Evolutionary conservation across 306 rosid species (phyloP).

Genomic region (Spatholobus suberectus): DNA sequence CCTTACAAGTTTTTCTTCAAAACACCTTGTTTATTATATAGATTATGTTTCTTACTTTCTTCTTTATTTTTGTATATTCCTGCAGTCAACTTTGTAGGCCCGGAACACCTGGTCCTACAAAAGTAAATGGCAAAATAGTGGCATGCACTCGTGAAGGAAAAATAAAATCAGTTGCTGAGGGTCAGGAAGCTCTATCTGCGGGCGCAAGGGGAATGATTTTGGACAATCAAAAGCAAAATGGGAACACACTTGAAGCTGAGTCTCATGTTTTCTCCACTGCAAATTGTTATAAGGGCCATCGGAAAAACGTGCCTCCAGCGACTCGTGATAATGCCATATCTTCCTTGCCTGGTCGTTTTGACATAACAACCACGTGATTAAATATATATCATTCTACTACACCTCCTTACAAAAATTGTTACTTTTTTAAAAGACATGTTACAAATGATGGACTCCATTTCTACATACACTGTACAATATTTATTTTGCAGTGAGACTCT

Average conservation of each 20-base stretch:
- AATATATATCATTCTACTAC: not conserved
- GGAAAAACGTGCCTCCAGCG: too few species aligned
- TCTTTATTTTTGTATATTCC: not conserved
- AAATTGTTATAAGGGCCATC: too few species aligned
- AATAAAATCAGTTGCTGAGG: slow-evolving; percentile 47
- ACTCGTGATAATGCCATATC: too few species aligned
- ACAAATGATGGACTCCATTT: not conserved
- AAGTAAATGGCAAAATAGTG: slow-evolving; percentile 34
- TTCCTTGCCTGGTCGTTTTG: too few species aligned
- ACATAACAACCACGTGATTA: slow-evolving; percentile 46
- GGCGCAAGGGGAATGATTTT: slow-evolving; percentile 65
- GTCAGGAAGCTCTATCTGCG: slow-evolving; percentile 33
- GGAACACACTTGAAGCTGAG: slow-evolving; percentile 51
- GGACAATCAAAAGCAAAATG: slow-evolving; percentile 33
- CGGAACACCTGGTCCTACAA: slow-evolving; percentile 37
- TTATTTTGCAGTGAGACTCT: not conserved
- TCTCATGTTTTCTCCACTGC: slow-evolving; percentile 57
- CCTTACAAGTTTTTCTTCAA: not conserved
- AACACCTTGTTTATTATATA: too few species aligned
- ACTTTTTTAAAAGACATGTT: not conserved
- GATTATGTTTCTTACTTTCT: not conserved
- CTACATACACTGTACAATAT: not conserved
- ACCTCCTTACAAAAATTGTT: not conserved
- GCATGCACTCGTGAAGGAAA: slow-evolving; percentile 49
- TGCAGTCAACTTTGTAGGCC: slow-evolving; percentile 39